A percentile compares a stretch with the other conserved stretches of the same genome.
These are phyloP conservation scores for Carpinus viminea DNA, from an alignment of 306 rosid genomes.

Conservation along the genomic window DNA sequence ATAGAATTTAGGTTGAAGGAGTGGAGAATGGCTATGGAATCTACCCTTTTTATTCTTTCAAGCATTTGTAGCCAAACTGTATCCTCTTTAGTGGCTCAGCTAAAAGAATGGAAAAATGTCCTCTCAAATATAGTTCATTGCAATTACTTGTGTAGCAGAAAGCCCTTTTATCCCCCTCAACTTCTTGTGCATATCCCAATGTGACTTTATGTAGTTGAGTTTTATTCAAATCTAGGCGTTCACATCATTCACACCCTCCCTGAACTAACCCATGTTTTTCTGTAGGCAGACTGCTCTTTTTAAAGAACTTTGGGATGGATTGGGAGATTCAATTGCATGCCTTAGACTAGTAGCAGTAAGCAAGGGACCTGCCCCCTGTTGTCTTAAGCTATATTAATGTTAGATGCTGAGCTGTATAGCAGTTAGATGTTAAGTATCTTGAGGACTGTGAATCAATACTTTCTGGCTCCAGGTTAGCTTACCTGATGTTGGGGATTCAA, in stretches of 20 bases:
- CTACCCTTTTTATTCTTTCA: background rate
- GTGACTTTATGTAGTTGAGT: background rate
- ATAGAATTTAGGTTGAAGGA: background rate
- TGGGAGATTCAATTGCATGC: conserved; percentile 58
- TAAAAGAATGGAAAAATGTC: background rate
- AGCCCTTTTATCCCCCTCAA: background rate
- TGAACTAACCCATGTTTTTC: conserved; percentile 20
- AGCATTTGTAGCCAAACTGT: background rate
- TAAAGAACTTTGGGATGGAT: conserved; percentile 69
- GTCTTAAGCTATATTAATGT: background rate
- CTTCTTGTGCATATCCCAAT: background rate
- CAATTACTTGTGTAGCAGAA: background rate
- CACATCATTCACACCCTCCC: background rate
- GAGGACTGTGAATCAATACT: conserved; percentile 9
- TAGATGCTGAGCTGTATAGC: background rate
- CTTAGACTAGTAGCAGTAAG: conserved; percentile 75
- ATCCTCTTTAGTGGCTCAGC: background rate
- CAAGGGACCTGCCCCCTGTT: conserved; percentile 25
- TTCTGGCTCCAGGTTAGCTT: conserved; percentile 68
- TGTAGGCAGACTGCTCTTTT: conserved; percentile 58
- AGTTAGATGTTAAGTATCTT: conserved; percentile 1
- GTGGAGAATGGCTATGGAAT: background rate
- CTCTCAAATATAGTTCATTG: background rate
- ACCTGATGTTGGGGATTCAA: conserved; percentile 70
- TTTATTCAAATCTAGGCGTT: conserved; percentile 13